Evolutionary conservation across 345 rosid species (phyloP).

Genomic region (Leavenworthia alabamica): DNA sequence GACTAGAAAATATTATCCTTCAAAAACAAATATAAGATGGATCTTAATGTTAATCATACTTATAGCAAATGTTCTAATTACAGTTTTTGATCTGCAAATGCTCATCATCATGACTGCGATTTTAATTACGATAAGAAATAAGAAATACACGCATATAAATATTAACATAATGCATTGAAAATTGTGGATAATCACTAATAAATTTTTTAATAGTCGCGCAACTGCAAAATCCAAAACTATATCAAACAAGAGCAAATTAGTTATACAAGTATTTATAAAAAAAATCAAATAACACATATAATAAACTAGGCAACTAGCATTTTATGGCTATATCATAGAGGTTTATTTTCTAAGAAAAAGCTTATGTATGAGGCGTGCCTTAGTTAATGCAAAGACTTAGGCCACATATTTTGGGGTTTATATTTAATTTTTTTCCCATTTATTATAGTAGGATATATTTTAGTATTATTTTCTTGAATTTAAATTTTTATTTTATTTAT

Average conservation of each 20-base stretch:
- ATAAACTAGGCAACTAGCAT: neutral
- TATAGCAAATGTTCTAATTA: neutral
- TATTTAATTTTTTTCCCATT: too few relatives aligned
- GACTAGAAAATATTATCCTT: constrained; percentile 19
- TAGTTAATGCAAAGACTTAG: too few relatives aligned
- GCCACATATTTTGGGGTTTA: too few relatives aligned
- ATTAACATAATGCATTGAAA: neutral
- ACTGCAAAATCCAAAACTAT: neutral
- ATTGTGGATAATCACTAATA: neutral
- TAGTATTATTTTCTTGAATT: too few relatives aligned
- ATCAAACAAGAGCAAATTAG: neutral
- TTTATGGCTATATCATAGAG: neutral
- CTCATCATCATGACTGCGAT: neutral
- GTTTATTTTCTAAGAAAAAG: neutral
- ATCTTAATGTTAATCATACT: constrained; percentile 21
- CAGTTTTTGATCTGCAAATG: neutral
- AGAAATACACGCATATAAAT: neutral
- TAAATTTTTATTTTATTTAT: too few relatives aligned
- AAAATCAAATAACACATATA: neutral
- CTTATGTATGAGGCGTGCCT: too few relatives aligned
- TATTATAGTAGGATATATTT: too few relatives aligned
- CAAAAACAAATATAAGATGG: constrained; percentile 5
- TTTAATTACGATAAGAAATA: neutral
- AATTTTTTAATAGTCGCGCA: neutral
- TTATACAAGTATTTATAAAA: neutral